These are phyloP conservation scores for Colletotrichum tofieldiae DNA, from an alignment of 2,329 filamentous ascomycete genomes.

Conservation along the genomic window DNA sequence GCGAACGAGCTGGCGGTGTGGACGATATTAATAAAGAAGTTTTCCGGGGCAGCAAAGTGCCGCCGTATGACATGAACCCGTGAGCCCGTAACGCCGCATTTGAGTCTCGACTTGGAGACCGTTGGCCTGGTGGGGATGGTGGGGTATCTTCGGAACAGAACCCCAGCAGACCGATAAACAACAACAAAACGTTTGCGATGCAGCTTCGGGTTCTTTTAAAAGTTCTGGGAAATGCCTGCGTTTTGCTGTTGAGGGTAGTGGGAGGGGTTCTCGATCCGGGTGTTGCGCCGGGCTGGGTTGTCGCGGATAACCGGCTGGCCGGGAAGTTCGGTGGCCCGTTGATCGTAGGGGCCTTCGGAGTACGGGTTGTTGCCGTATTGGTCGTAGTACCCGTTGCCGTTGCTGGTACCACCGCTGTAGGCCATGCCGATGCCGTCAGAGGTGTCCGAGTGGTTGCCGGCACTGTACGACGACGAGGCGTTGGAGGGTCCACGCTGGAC, in stretches of 20 bases:
- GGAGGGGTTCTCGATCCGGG: slow-evolving; percentile 91
- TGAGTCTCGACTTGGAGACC: slow-evolving; percentile 16
- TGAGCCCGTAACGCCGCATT: slow-evolving; percentile 36
- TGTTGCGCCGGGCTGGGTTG: slow-evolving; percentile 92
- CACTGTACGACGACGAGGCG: slow-evolving; percentile 95
- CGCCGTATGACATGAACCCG: slow-evolving; percentile 21
- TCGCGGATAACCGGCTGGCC: slow-evolving; percentile 90
- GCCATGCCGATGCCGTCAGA: slow-evolving; percentile 68
- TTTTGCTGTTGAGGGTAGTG: slow-evolving; percentile 94
- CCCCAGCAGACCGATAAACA: slow-evolving; percentile 30
- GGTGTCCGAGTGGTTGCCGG: slow-evolving; percentile 80
- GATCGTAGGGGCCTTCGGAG: slow-evolving; percentile 58
- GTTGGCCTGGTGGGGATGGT: slow-evolving; percentile 30
- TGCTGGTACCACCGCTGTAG: slow-evolving; percentile 53
- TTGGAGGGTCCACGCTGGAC: slow-evolving; percentile 94
- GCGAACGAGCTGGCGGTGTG: slow-evolving; percentile 6
- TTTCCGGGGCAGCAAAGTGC: slow-evolving; percentile 3
- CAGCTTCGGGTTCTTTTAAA: slow-evolving; percentile 65
- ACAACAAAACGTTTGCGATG: slow-evolving; percentile 12
- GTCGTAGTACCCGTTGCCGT: slow-evolving; percentile 68
- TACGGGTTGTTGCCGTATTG: slow-evolving; percentile 75
- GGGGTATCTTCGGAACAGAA: slow-evolving; percentile 41
- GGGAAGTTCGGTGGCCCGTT: slow-evolving; percentile 59
- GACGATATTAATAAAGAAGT: slow-evolving; percentile 27
- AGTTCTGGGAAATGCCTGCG: slow-evolving; percentile 97